Conservation (phyloP, 176 grass and related monocot species). For the Poa annua region DNA sequence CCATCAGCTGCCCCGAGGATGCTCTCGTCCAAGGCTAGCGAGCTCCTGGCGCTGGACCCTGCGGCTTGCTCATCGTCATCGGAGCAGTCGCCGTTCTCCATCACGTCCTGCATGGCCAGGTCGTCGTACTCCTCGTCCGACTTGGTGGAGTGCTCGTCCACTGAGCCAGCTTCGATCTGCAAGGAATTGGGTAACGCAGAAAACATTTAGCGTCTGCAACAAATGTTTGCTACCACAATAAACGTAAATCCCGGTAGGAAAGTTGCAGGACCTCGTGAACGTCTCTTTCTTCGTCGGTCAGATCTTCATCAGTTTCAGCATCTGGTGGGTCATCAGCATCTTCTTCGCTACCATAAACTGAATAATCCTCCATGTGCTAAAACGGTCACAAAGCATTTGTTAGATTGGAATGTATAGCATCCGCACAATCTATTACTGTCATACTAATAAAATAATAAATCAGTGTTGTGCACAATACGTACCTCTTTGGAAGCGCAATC, state of each 20-base stretch:
- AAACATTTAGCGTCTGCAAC: constrained; percentile 2
- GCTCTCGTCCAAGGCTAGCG: constrained; percentile 11
- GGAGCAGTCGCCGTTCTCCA: constrained; percentile 57
- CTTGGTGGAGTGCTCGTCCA: constrained; percentile 84
- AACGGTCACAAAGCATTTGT: constrained; percentile 27
- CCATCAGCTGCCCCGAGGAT: neutral
- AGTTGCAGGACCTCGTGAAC: constrained; percentile 51
- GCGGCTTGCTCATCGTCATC: constrained; percentile 51
- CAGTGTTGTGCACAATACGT: constrained; percentile 14
- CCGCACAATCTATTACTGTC: neutral
- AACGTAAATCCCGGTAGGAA: neutral
- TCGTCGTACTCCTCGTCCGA: constrained; percentile 92
- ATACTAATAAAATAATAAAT: neutral
- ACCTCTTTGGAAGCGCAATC: constrained; percentile 91
- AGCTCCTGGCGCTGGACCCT: constrained; percentile 14
- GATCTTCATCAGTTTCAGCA: constrained; percentile 77
- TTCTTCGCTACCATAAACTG: constrained; percentile 80
- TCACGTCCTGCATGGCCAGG: constrained; percentile 72
- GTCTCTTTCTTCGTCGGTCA: constrained; percentile 62
- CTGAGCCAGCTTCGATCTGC: constrained; percentile 87
- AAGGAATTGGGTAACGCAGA: neutral
- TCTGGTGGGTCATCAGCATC: constrained; percentile 65
- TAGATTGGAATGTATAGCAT: constrained; percentile 20
- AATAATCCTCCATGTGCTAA: constrained; percentile 71
- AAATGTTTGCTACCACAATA: neutral